phyloP scores from a whole-genome alignment of 768 basidiomycete species.

The Boletus reticuloceps region DNA sequence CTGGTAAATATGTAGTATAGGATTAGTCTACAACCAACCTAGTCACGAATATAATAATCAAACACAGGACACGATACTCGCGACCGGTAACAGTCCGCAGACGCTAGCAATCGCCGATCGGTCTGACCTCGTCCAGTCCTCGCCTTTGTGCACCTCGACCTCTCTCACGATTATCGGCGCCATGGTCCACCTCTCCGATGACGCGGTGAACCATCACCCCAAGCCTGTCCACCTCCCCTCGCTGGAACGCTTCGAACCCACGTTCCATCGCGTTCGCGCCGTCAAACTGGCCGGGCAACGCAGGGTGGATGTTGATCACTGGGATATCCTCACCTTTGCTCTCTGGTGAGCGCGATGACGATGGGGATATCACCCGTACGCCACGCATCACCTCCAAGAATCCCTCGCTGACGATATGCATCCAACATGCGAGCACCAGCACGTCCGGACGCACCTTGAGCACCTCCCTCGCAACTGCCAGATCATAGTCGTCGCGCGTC shows the following conservation, averaged over 20 bases:
- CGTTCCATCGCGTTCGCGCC: conserved; percentile 87
- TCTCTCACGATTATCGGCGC: no score
- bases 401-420: conserved; percentile 87
- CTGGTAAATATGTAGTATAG: conserved; percentile 5
- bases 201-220: conserved; percentile 96
- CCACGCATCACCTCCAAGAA: conserved; percentile 66
- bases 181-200: conserved; percentile 80
- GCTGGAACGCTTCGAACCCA: conserved; percentile 85
- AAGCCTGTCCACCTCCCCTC: conserved; percentile 67
- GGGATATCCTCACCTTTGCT: conserved; percentile 39
- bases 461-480: conserved; percentile 70
- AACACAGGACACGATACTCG: background rate
- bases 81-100: no score
- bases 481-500: conserved; percentile 83
- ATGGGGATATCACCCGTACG: conserved; percentile 30
- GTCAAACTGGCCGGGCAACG: conserved; percentile 94
- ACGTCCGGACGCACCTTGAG: conserved; percentile 69
- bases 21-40: conserved; percentile 16
- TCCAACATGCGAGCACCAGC: conserved; percentile 95
- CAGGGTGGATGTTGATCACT: conserved; percentile 96
- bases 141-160: no score
- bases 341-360: no score
- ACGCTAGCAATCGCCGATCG: background rate
- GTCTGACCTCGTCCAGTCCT: conserved; percentile 56
- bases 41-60: background rate